Evolutionary conservation across 2,329 filamentous ascomycete species (phyloP), one percentile per base, ranked within the genome.

Genomic region (Monosporascus sp.): DNA sequence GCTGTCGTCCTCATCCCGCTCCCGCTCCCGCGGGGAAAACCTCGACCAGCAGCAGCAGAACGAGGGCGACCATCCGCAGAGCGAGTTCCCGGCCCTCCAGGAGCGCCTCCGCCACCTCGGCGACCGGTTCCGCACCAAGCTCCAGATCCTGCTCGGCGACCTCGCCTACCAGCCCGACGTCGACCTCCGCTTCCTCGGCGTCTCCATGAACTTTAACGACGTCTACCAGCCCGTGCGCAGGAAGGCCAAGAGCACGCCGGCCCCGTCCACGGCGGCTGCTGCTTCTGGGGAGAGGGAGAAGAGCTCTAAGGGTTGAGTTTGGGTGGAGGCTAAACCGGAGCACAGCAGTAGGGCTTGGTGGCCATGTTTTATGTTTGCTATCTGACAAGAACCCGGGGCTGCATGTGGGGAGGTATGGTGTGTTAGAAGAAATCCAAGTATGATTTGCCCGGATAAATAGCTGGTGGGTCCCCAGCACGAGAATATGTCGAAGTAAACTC

Each of bases 151-250:
- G 51, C 76, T 99, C 3, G 91, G 94, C 15, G 95, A 99, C 69
- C 71, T 99, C 58, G 88, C 91, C 8, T 93, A 95, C 72, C 93
- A 97, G 72, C 87, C 91, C 1, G 94, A 99, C 69, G 86, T 92
- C 50, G 94, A 99, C 70, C 90, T 99, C 85, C 81, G 93, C 51
- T 97, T 97, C 77, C 74, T 99, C 60, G 94, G 91, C 40, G 91
- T 97, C 47, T 89, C 94, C 41, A 97, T 99, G 91, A 99, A 97
- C 73, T 99, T 97, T 72, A 99, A 99, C 72, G 93, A 97, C 68
- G 89, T 96, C 26, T 97, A 97, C 71, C 83, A 89, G 71, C 89
- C 90, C 15, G 82, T 86, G 45, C 79, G 85, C 63, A 81, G 86
- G 68, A 85, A 85, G 72, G 73, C 79, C 54, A 78, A 75, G 70